Base-by-base conservation (phyloP, 1,139 yeast species). In the Candida labiduridarum region DNA sequence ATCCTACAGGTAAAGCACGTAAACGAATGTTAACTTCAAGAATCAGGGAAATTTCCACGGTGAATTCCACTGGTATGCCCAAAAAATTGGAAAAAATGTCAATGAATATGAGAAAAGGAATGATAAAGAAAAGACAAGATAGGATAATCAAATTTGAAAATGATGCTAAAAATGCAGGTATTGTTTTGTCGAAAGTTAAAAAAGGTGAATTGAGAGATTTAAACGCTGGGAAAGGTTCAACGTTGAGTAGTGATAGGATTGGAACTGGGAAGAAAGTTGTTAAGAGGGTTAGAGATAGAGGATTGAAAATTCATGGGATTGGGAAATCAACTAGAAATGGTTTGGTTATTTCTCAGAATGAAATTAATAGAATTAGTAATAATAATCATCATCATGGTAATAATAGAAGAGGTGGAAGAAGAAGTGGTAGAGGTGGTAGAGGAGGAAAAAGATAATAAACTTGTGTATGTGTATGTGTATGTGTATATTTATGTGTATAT, bases 131-230 rank as follows among this genome's bases (percentile, higher is more conserved):
- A 47, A 79, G 85, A 48, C 68, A 77, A 41, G 66, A 71, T 19
- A 80, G 82, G 54, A 80, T 85, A 34, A 63, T 71, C 6, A 82
- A 81, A 60, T 80, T 78, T 62, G 96, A 89, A 63, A 72, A 78
- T 51, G 91, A 89, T 46, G 97, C 99, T 7, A 79, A 75, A 53
- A 92, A 92, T 39, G 96, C 96, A 1, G 98, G 98, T 8, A 89
- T 92, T 52, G 80, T 94, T 19, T 72, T 92, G 48, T 78, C 91
- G 2, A 84, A 78, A 60, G 82, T 78, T 16, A 78, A 75, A 59
- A 84, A 83, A 66, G 91, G 90, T 7, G 80, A 84, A 52, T 72
- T 85, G 52, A 74, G 94, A 61, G 75, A 76, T 50, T 66, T 82
- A 58, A 75, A 80, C 55, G 69, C 76, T 46, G 89, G 87, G 40